phyloP scores from a whole-genome alignment of 495 filamentous ascomycete species.

The Terfezia boudieri region DNA sequence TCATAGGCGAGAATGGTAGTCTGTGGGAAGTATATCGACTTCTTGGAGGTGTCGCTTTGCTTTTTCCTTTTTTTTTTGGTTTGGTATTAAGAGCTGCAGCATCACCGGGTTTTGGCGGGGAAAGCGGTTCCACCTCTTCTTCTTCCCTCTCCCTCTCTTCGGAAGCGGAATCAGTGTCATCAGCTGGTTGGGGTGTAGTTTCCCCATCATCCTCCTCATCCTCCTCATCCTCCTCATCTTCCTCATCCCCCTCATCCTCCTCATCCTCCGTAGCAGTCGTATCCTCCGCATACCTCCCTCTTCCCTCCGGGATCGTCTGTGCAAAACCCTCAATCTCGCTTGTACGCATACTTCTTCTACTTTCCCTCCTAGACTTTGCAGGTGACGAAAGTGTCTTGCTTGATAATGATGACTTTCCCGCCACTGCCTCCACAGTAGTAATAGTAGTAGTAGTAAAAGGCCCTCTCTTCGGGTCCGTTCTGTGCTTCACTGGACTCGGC shows the following conservation, averaged over 20 bases:
- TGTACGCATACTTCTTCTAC: conserved; percentile 13
- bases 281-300: not conserved
- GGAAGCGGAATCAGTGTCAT: too few relatives aligned
- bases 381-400: too few relatives aligned
- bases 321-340: not conserved
- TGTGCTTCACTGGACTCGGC: too few relatives aligned
- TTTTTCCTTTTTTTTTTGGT: too few relatives aligned
- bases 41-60: not conserved
- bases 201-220: not conserved
- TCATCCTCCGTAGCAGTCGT: conserved; percentile 3
- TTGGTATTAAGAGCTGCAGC: too few relatives aligned
- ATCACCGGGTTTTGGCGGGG: not conserved
- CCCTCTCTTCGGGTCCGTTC: too few relatives aligned
- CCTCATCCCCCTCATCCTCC: not conserved
- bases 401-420: not conserved
- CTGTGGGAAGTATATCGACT: not conserved
- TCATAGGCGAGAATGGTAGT: not conserved
- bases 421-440: not conserved
- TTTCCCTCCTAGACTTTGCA: too few relatives aligned
- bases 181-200: too few relatives aligned
- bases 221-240: not conserved
- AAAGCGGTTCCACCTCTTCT: not conserved
- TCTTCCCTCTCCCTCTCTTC: not conserved
- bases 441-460: too few relatives aligned
- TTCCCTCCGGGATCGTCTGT: not conserved